Evolutionary conservation across 495 filamentous ascomycete genomes (phyloP).

Genomic region (Xylaria intraflava): DNA sequence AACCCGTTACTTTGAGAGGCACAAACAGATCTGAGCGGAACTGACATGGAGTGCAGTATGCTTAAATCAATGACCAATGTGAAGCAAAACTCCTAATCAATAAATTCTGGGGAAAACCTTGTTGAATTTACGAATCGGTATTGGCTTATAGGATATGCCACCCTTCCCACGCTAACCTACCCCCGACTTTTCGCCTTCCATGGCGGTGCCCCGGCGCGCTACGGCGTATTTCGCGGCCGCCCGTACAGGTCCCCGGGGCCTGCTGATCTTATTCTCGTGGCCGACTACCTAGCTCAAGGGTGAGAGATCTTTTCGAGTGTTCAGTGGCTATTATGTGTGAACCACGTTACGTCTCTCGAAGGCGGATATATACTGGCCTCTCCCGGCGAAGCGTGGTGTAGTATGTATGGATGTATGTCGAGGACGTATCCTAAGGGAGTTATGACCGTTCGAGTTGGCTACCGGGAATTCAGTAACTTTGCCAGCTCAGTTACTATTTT

Average conservation of each 20-base stretch:
- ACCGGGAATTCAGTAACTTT: neutral
- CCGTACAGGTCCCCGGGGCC: neutral
- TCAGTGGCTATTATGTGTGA: neutral
- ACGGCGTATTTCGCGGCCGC: neutral
- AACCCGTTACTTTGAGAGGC: neutral
- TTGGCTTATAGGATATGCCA: neutral
- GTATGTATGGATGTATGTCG: slow-evolving; percentile 2
- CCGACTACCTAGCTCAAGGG: neutral
- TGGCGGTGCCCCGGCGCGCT: neutral
- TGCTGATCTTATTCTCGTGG: neutral
- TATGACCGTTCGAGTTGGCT: neutral
- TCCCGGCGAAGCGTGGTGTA: neutral
- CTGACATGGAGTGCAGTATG: slow-evolving; percentile 23
- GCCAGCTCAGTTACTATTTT: slow-evolving; percentile 6
- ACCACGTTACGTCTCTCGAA: too few relatives aligned
- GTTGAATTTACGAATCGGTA: neutral
- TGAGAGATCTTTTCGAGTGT: neutral
- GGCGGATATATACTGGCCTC: neutral
- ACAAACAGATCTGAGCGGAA: neutral
- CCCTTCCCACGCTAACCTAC: neutral
- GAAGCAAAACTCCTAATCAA: slow-evolving; percentile 7
- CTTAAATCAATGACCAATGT: slow-evolving; percentile 37
- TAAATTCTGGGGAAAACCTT: neutral
- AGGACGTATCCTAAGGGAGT: slow-evolving; percentile 1
- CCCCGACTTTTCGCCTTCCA: neutral